Percentiles rank a stretch among this genome's conserved stretches.
Conservation (phyloP, 2,329 filamentous ascomycete genomes). For the Nothophoma quercina region DNA sequence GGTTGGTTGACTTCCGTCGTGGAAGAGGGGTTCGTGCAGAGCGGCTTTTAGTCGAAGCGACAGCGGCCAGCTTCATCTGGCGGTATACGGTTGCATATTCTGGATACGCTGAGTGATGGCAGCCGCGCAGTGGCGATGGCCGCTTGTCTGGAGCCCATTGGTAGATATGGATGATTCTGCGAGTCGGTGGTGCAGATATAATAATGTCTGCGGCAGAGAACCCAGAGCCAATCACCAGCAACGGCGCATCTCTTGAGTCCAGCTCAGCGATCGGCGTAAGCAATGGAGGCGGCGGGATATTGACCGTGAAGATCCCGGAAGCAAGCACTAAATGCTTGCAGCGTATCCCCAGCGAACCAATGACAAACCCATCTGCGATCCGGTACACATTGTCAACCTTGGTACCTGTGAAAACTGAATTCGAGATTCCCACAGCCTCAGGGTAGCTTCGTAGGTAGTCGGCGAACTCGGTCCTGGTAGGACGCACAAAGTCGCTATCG, state of each 20-base stretch:
- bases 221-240: constrained; percentile 67
- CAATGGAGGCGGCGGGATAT: constrained; percentile 59
- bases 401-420: constrained; percentile 55
- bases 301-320: constrained; percentile 65
- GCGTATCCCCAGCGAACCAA: constrained; percentile 59
- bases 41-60: constrained; percentile 28
- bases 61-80: constrained; percentile 63
- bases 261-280: constrained; percentile 55
- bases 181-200: constrained; percentile 59
- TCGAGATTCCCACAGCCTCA: constrained; percentile 59
- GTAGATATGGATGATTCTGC: constrained; percentile 66
- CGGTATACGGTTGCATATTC: constrained; percentile 68
- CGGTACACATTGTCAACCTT: constrained; percentile 56
- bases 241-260: constrained; percentile 43
- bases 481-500: constrained; percentile 61
- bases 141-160: constrained; percentile 65
- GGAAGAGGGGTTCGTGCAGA: constrained; percentile 32
- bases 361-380: constrained; percentile 56
- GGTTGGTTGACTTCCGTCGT: constrained; percentile 50
- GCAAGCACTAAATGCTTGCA: constrained; percentile 66
- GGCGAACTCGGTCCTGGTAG: constrained; percentile 62
- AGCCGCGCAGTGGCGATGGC: constrained; percentile 65
- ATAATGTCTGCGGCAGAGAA: constrained; percentile 70
- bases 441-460: constrained; percentile 65
- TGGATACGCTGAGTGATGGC: constrained; percentile 68